Conservation (phyloP, 352 stramenopile genomes). For the Pythium phragmiticola region DNA sequence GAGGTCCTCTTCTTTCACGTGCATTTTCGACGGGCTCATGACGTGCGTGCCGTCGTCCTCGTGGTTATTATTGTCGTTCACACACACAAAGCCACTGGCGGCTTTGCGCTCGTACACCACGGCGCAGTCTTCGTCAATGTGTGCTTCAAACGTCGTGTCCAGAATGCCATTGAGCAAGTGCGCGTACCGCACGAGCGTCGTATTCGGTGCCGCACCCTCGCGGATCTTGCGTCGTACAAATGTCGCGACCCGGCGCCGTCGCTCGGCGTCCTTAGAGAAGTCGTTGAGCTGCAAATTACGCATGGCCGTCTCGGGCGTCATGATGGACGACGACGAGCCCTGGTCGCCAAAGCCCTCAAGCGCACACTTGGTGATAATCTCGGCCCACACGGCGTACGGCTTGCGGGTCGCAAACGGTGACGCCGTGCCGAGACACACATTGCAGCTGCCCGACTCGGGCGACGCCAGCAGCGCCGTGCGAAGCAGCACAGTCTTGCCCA, state of each 20-base stretch:
- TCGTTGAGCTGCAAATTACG: slow-evolving; percentile 24
- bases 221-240: slow-evolving; percentile 68
- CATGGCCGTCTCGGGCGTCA: slow-evolving; percentile 14
- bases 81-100: neutral
- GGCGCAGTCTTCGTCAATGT: slow-evolving; percentile 28
- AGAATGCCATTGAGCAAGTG: slow-evolving; percentile 63
- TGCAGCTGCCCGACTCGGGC: slow-evolving; percentile 47
- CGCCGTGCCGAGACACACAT: slow-evolving; percentile 69
- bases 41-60: slow-evolving; percentile 8
- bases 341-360: slow-evolving; percentile 30
- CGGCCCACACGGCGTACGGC: slow-evolving; percentile 77
- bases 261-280: slow-evolving; percentile 36
- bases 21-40: slow-evolving; percentile 26
- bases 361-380: slow-evolving; percentile 71
- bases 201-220: slow-evolving; percentile 65
- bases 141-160: slow-evolving; percentile 70
- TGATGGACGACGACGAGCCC: slow-evolving; percentile 3
- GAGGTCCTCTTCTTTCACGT: slow-evolving; percentile 67
- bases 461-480: slow-evolving; percentile 47
- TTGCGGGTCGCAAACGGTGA: slow-evolving; percentile 74
- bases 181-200: slow-evolving; percentile 56
- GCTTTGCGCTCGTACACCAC: neutral
- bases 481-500: slow-evolving; percentile 82
- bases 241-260: slow-evolving; percentile 46
- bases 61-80: slow-evolving; percentile 12